Evolutionary conservation across 345 rosid genomes (phyloP).

Genomic region (Populus euphratica): DNA sequence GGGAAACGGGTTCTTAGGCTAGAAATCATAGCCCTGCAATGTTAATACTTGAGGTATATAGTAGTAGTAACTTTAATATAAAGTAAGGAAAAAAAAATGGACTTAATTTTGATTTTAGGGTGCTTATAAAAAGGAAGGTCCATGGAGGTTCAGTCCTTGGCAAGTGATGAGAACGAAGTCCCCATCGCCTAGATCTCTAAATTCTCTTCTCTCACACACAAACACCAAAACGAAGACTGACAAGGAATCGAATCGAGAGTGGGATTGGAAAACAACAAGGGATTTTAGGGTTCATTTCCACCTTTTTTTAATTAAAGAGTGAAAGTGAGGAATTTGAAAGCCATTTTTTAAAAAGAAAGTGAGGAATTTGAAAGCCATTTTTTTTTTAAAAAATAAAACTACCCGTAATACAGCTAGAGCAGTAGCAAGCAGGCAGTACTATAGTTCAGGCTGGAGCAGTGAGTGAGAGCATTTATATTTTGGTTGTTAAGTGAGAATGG

Average conservation of each 20-base stretch:
- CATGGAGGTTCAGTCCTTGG: slow-evolving; percentile 19
- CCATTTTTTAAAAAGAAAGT: no score
- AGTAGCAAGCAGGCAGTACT: neutral
- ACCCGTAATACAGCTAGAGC: neutral
- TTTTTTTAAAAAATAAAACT: neutral
- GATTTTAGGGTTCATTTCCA: slow-evolving; percentile 26
- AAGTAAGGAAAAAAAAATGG: neutral
- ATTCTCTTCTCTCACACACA: slow-evolving; percentile 13
- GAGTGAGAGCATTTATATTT: neutral
- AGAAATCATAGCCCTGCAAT: slow-evolving; percentile 29
- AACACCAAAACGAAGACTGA: slow-evolving; percentile 14
- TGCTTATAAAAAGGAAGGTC: slow-evolving; percentile 29
- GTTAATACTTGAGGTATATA: neutral
- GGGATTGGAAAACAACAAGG: slow-evolving; percentile 28
- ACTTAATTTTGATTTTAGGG: neutral
- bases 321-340: slow-evolving; percentile 11
- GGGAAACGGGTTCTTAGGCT: slow-evolving; percentile 13
- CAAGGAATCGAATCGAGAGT: slow-evolving; percentile 38
- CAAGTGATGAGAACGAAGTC: slow-evolving; percentile 37
- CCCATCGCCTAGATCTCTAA: slow-evolving; percentile 32
- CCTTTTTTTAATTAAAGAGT: neutral
- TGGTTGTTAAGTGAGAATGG: neutral
- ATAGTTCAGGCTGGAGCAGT: neutral
- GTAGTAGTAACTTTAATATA: neutral
- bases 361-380: slow-evolving; percentile 15